These are phyloP conservation scores for Trichoderma aggressivum DNA, from an alignment of 2,329 filamentous ascomycete species.

Conservation along the genomic window DNA sequence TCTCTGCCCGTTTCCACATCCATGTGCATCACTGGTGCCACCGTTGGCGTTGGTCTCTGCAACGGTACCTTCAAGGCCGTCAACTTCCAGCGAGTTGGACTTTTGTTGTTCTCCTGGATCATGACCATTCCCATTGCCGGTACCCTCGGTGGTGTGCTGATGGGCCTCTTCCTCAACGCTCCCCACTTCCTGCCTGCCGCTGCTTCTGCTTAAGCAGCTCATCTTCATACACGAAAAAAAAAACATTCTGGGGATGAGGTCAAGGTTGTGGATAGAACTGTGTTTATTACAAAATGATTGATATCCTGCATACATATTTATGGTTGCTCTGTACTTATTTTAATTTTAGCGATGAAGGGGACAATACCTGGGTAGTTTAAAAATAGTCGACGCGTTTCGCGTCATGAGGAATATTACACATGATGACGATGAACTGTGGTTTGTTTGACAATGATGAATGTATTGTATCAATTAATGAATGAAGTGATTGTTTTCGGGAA, in stretches of 20 bases:
- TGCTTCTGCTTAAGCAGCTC: background rate
- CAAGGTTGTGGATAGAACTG: background rate
- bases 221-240: background rate
- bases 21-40: conserved; percentile 78
- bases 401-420: background rate
- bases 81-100: conserved; percentile 70
- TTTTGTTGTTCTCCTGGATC: conserved; percentile 62
- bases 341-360: background rate
- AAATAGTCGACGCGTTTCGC: background rate
- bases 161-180: conserved; percentile 41
- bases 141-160: conserved; percentile 39
- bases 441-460: background rate
- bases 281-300: background rate
- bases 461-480: background rate
- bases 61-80: conserved; percentile 69
- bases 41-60: conserved; percentile 73
- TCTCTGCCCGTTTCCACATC: conserved; percentile 72
- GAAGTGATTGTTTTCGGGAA: background rate
- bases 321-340: background rate
- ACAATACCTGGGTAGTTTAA: background rate
- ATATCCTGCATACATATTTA: conserved; percentile 1
- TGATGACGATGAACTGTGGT: background rate
- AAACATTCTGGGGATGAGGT: too few species aligned
- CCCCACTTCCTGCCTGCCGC: conserved; percentile 29
- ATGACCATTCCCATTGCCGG: conserved; percentile 44